Evolutionary conservation across 2,329 filamentous ascomycete genomes (phyloP), one percentile per base, ranked within the genome.

Genomic region (Calonectria henricotiae): DNA sequence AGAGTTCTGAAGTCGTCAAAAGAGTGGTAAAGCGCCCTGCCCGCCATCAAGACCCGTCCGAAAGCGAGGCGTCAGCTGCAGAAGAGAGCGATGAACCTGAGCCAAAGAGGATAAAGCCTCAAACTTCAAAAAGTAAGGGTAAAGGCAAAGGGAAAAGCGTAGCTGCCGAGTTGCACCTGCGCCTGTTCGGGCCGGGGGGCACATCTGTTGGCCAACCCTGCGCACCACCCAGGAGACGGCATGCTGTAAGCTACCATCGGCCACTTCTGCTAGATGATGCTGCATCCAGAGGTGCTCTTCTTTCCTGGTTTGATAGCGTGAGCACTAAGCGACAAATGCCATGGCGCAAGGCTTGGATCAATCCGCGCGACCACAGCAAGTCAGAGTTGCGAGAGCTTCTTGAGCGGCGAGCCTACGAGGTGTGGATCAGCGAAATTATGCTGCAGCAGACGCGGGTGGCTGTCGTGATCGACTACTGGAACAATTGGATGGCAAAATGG

Each of bases 401-500:
- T 12, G 86, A 87, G 68, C 85, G 82, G 35, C 86, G 90, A 58
- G 90, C 89, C 2, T 92, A 92, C 80, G 86, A 91, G 78, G 89
- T 92, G 55, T 91, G 89, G 88, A 90, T 92, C 76, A 89, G 87
- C 76, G 90, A 92, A 81, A 88, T 91, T 74, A 92, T 92, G 90
- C 84, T 91, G 12, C 90, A 92, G 78, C 90, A 92, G 80, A 92
- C 90, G 2, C 88, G 90, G 32, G 90, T 92, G 4, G 85, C 87
- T 2, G 87, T 86, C 7, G 90, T 91, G 0, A 87, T 91, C 23
- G 88, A 87, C 60, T 92, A 92, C 78, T 92, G 89, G 88, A 89
- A 87, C 35, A 83, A 83, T 1, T 92, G 90, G 90, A 90, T 90
- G 83, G 83, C 79, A 0, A 85, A 85, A 67, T 92, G 89, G 89